Base-by-base conservation (phyloP, 345 rosid genomes). In the Carallia brachiata region DNA sequence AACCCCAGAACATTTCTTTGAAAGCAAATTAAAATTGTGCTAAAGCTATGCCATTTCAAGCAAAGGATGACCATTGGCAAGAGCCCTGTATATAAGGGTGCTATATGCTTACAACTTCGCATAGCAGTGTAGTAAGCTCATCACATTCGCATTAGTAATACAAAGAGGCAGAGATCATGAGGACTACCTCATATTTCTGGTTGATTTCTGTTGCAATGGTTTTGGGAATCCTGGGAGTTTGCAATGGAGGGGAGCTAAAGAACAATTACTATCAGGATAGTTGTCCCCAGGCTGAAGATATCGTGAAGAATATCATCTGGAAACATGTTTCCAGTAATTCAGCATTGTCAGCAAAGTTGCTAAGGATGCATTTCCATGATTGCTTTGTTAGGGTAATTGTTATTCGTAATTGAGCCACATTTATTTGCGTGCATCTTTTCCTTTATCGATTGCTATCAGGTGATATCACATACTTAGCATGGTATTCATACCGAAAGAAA, bases 281-380 rank as follows among this genome's bases (percentile, higher is more conserved):
- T 9, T 83, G 91, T 67, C 82, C 80, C 1, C 0, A 36, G 5
- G 89, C 81, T 0, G 91, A 87, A 67, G 70, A 67, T 0, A 73
- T 77, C 3, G 79, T 88, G 60, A 73, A 30, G 77, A 61, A 47
- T 4, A 59, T 83, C 52, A 83, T 85, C 16, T 54, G 81, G 76
- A 77, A 40, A 28, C 76, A 68, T 6, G 85, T 82, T 37, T 19
- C 84, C 2, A 52, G 0, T 40, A 77, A 79, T 6, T 71, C 81
- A 31, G 17, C 64, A 1, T 10, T 75, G 69, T 82, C 89, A 5
- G 88, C 92, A 17, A 84, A 84, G 78, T 70, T 84, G 57, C 85
- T 90, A 19, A 76, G 93, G 67, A 80, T 84, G 90, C 86, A 83
- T 67, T 80, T 88, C 74, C 96, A 84, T 39, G 96, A 81, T 63